Evolutionary conservation across 163 green algal species (phyloP).

Genomic region (Botryococcus braunii): DNA sequence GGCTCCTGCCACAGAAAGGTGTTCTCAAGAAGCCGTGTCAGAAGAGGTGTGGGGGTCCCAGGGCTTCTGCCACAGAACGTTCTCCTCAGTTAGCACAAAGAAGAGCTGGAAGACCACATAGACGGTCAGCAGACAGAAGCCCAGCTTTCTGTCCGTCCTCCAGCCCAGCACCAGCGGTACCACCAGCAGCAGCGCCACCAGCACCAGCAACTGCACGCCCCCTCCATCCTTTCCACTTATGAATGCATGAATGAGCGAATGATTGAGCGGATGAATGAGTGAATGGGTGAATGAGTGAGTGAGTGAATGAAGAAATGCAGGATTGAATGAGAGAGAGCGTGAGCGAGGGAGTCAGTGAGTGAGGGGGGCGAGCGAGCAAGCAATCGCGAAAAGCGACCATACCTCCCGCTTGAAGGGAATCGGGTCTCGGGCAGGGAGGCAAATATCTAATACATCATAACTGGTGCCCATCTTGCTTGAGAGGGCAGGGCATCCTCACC

Average conservation of each 20-base stretch:
- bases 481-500: too few relatives aligned
- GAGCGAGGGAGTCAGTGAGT: background rate
- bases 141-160: slow-evolving; percentile 14
- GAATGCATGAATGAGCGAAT: background rate
- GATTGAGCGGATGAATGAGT: background rate
- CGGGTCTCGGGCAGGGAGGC: too few relatives aligned
- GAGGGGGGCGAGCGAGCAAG: background rate
- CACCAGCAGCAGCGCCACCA: slow-evolving; percentile 13
- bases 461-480: too few relatives aligned
- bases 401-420: too few relatives aligned
- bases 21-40: background rate
- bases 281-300: background rate
- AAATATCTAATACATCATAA: too few relatives aligned
- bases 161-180: slow-evolving; percentile 26
- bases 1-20: background rate
- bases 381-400: background rate
- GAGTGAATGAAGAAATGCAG: background rate
- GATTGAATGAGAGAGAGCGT: background rate
- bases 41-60: background rate
- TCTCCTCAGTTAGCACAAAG: slow-evolving; percentile 17
- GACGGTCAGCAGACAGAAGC: slow-evolving; percentile 8
- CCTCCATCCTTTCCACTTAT: background rate
- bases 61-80: background rate
- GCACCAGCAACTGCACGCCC: slow-evolving; percentile 1
- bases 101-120: slow-evolving; percentile 18